These are phyloP conservation scores for Stachybotrys chlorohalonatus DNA, from an alignment of 2,329 filamentous ascomycete genomes.

Conservation along the genomic window DNA sequence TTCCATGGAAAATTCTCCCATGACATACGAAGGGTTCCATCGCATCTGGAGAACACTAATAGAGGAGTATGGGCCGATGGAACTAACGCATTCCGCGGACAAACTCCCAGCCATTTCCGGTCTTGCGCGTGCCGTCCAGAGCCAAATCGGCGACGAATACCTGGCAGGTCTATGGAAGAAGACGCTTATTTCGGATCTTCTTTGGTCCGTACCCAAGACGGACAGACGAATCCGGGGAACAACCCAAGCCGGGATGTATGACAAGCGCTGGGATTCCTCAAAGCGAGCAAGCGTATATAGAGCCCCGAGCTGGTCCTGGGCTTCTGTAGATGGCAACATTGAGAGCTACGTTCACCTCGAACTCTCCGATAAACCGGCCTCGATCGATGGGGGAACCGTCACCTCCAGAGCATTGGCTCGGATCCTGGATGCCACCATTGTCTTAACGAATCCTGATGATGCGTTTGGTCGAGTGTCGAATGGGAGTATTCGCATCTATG, in stretches of 20 bases:
- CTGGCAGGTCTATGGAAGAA: neutral
- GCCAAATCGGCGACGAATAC: neutral
- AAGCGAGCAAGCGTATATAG: neutral
- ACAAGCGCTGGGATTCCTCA: neutral
- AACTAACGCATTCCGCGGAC: neutral
- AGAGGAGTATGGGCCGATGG: neutral
- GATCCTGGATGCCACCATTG: neutral
- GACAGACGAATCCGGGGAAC: neutral
- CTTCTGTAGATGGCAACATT: neutral
- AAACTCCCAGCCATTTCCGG: neutral
- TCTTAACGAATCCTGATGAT: neutral
- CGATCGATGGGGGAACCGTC: neutral
- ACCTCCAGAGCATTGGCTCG: neutral
- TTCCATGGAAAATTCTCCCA: neutral
- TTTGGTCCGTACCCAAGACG: neutral
- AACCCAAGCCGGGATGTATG: neutral
- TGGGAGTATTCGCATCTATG: neutral
- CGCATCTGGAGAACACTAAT: neutral
- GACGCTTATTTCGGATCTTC: neutral
- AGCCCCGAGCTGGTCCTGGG: neutral
- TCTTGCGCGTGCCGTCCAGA: neutral
- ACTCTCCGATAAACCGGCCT: neutral
- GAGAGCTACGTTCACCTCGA: neutral
- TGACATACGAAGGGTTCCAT: neutral
- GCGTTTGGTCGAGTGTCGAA: neutral